phyloP scores from a whole-genome alignment of 225 moss, liverwort and hornwort species.

The Pseudoscleropodium purum region DNA sequence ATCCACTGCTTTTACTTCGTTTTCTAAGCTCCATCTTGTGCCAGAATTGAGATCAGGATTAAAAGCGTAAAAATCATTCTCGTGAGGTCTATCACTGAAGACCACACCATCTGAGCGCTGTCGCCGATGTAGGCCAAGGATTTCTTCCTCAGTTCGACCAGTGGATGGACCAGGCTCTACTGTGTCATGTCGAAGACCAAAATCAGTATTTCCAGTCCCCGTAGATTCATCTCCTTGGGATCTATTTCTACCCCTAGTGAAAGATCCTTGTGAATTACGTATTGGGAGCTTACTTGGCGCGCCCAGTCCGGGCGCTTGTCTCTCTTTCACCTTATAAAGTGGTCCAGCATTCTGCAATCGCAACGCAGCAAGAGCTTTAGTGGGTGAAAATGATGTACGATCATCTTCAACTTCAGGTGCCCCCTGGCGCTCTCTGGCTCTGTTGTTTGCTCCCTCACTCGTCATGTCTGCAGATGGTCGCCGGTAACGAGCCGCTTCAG shows the following conservation, averaged over 20 bases:
- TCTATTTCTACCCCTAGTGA: constrained; percentile 9
- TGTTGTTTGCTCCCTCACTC: neutral
- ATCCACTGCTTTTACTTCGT: neutral
- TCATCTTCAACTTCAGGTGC: constrained; percentile 6
- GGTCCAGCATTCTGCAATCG: constrained; percentile 13
- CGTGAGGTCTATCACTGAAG: constrained; percentile 5
- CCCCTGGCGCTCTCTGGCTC: neutral
- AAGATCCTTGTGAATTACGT: constrained; percentile 10
- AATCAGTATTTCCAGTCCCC: constrained; percentile 4
- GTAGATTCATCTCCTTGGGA: constrained; percentile 16
- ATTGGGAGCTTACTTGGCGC: neutral
- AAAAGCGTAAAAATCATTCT: neutral
- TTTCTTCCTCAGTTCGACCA: neutral
- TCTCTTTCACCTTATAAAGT: constrained; percentile 26
- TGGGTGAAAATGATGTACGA: constrained; percentile 9
- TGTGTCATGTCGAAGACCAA: neutral
- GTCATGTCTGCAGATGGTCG: neutral
- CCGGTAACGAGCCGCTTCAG: constrained; percentile 6
- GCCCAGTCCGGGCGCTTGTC: neutral
- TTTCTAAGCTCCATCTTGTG: constrained; percentile 10
- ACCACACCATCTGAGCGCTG: constrained; percentile 23
- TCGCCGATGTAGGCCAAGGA: constrained; percentile 10
- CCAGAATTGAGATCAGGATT: neutral
- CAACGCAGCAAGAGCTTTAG: constrained; percentile 25
- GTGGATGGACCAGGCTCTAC: constrained; percentile 4